A percentile compares a stretch with the other conserved stretches of the same genome.
These are phyloP conservation scores for Schrenkiella parvula DNA, from an alignment of 345 rosid genomes.

Conservation along the genomic window DNA sequence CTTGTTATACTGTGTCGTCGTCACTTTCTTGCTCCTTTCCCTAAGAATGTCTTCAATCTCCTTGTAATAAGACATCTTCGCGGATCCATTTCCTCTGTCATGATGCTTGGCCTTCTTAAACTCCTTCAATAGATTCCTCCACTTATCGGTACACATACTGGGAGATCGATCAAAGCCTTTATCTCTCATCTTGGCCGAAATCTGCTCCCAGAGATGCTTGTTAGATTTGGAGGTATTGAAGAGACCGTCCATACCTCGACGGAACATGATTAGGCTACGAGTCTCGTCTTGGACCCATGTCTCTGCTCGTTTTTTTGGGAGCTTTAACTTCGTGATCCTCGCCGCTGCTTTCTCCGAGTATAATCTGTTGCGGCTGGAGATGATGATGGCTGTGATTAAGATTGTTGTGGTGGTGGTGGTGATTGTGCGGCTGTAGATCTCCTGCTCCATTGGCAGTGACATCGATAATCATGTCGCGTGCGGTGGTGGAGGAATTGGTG, in stretches of 20 bases:
- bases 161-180: constrained; percentile 98
- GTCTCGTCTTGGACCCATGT: constrained; percentile 99
- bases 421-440: constrained; percentile 48
- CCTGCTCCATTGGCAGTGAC: constrained; percentile 55
- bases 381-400: constrained; percentile 29
- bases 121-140: constrained; percentile 97
- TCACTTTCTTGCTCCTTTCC: constrained; percentile 63
- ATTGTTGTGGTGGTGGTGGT: constrained; percentile 3
- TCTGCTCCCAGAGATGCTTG: constrained; percentile 96
- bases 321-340: constrained; percentile 77
- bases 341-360: constrained; percentile 80
- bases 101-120: constrained; percentile 90
- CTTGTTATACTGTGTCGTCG: constrained; percentile 47
- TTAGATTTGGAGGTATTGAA: constrained; percentile 97
- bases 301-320: constrained; percentile 97
- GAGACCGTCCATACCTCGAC: constrained; percentile 85
- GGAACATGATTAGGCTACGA: constrained; percentile 62
- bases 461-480: constrained; percentile 82
- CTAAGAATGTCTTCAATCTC: constrained; percentile 95
- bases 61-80: constrained; percentile 88
- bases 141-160: constrained; percentile 98
- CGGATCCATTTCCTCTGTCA: constrained; percentile 72
- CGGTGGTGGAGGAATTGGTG: constrained; percentile 31
- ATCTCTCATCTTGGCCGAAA: constrained; percentile 83
- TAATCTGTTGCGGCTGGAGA: constrained; percentile 51